These are phyloP conservation scores for Hebeloma cylindrosporum DNA, from an alignment of 768 basidiomycete genomes.

Conservation along the genomic window DNA sequence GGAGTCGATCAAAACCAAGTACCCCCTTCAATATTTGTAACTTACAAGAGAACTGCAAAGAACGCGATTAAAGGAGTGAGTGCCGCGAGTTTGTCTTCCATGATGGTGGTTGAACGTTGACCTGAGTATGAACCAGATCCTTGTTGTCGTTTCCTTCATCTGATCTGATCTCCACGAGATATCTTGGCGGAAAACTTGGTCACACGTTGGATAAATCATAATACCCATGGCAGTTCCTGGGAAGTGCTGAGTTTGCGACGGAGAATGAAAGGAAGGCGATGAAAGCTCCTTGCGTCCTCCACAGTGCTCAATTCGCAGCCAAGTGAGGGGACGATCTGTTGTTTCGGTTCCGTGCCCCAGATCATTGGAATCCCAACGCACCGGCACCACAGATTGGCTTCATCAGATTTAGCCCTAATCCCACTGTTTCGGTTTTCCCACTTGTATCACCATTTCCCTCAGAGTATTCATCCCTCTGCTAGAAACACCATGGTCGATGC, in stretches of 20 bases:
- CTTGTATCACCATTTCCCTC: constrained; percentile 24
- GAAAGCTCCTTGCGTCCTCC: neutral
- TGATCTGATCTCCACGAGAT: neutral
- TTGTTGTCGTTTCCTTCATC: constrained; percentile 14
- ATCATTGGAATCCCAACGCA: constrained; percentile 26
- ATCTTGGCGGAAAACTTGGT: neutral
- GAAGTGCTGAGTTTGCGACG: constrained; percentile 20
- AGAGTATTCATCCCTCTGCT: constrained; percentile 26
- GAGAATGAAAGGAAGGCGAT: constrained; percentile 29
- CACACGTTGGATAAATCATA: neutral
- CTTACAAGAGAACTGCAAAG: constrained; percentile 51
- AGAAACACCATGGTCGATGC: constrained; percentile 35
- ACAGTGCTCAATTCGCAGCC: neutral
- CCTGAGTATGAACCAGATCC: constrained; percentile 15
- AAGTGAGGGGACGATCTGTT: constrained; percentile 5
- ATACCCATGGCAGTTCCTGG: neutral
- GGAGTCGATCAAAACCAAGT: too few relatives aligned
- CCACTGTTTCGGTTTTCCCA: constrained; percentile 45
- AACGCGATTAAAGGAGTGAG: constrained; percentile 45
- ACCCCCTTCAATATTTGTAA: constrained; percentile 4
- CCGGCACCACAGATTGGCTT: constrained; percentile 39
- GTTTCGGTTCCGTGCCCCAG: constrained; percentile 16
- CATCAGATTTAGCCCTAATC: constrained; percentile 34
- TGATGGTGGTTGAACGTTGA: constrained; percentile 12
- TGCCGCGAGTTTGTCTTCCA: constrained; percentile 28